Base-by-base conservation (phyloP, 2,329 filamentous ascomycete species). In the Hypoxylon sp. region DNA sequence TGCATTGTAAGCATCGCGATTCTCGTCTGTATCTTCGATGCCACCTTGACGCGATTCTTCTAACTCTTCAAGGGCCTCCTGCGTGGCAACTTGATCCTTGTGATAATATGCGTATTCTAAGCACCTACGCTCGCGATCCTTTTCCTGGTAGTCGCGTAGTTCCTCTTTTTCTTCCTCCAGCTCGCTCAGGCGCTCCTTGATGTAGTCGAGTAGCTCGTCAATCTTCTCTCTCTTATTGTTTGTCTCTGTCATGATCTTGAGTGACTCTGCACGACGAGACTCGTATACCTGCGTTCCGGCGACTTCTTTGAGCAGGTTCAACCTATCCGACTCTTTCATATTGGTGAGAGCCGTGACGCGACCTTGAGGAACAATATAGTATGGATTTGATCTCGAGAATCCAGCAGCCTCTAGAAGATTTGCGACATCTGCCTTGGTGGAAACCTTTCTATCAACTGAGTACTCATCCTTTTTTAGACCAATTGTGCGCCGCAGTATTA, bases 401-500 rank as follows among this genome's bases (percentile, higher is more conserved):
- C 96, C 96, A 13, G 96, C 96, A 6, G 94, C 97, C 80, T 99
- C 96, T 46, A 99, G 87, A 39, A 99, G 87, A 79, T 97, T 97
- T 85, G 97, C 92, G 66, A 99, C 95, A 79, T 99, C 96, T 70
- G 90, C 88, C 79, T 97, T 97, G 39, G 94, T 97, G 35, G 94
- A 93, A 73, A 97, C 97, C 83, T 98, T 99, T 78, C 94, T 93
- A 81, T 99, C 96, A 31, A 99, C 88, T 1, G 95, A 97, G 80
- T 98, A 99, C 83, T 99, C 96, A 79, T 99, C 96, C 82, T 99
- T 99, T 82, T 99, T 98, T 70, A 95, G 86, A 57, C 95, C 96
- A 79, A 99, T 99, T 0, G 96, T 98, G 48, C 96, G 92, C 69
- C 97, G 92, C 65, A 99, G 84, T 46, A 96, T 91, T 52, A 98